These are phyloP conservation scores for Bertia moriformis DNA, from an alignment of 2,329 filamentous ascomycete species.

Conservation along the genomic window DNA sequence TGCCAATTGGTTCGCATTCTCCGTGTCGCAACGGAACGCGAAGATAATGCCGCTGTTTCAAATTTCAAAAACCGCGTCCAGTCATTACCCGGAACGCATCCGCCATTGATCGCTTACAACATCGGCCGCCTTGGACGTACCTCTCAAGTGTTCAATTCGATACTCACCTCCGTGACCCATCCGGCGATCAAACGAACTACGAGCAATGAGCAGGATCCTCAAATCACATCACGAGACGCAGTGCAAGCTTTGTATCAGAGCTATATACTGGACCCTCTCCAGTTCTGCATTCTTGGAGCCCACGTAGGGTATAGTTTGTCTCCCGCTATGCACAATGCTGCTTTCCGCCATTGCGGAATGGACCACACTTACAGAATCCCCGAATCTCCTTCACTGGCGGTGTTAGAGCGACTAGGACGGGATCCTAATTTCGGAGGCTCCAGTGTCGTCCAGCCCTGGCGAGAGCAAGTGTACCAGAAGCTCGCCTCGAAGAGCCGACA, in stretches of 20 bases:
- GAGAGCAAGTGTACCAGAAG: constrained; percentile 50
- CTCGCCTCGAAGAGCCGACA: constrained; percentile 53
- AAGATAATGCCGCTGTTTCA: constrained; percentile 29
- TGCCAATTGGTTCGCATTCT: constrained; percentile 49
- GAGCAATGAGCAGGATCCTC: constrained; percentile 26
- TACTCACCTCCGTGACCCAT: constrained; percentile 37
- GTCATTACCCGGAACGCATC: constrained; percentile 25
- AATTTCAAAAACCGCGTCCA: constrained; percentile 32
- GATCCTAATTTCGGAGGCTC: constrained; percentile 53
- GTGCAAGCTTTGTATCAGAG: constrained; percentile 44
- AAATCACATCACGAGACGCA: constrained; percentile 38
- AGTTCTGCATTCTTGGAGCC: constrained; percentile 55
- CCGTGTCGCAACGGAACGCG: constrained; percentile 40
- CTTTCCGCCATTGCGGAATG: constrained; percentile 52
- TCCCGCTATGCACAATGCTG: constrained; percentile 59
- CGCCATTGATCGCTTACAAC: constrained; percentile 37
- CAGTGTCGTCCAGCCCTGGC: constrained; percentile 55
- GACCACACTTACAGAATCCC: constrained; percentile 48
- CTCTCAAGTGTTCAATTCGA: constrained; percentile 38
- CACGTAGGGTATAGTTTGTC: constrained; percentile 57
- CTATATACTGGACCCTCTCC: constrained; percentile 47
- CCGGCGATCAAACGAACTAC: constrained; percentile 21
- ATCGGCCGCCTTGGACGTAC: constrained; percentile 31
- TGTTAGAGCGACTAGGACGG: constrained; percentile 41
- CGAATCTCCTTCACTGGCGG: constrained; percentile 43